Evolutionary conservation across 768 basidiomycete species (phyloP).

Genomic region (Peribolospora baueri): DNA sequence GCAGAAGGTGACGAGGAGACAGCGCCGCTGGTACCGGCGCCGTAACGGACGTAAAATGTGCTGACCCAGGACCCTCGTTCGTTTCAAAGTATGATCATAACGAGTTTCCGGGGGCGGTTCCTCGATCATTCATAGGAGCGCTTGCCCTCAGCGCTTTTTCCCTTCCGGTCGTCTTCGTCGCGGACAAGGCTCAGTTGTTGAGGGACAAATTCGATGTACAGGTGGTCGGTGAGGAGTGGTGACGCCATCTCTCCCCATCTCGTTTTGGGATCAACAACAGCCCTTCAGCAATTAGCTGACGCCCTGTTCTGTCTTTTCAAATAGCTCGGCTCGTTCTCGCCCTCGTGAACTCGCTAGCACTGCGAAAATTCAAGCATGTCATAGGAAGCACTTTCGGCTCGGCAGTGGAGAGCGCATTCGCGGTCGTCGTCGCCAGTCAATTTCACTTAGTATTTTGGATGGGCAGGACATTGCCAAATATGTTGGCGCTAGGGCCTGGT

Average conservation of each 20-base stretch:
- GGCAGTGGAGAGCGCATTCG: conserved; percentile 33
- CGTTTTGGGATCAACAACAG: too few species aligned
- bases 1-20: conserved; percentile 23
- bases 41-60: background rate
- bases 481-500: conserved; percentile 69
- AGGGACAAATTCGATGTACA: conserved; percentile 43
- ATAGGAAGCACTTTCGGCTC: conserved; percentile 28
- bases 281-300: too few species aligned
- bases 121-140: conserved; percentile 63
- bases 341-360: conserved; percentile 9
- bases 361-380: too few species aligned
- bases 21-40: background rate
- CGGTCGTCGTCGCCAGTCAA: conserved; percentile 48
- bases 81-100: conserved; percentile 64
- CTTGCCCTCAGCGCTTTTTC: conserved; percentile 38
- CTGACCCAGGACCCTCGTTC: background rate
- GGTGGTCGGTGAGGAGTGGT: conserved; percentile 31
- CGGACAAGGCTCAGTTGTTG: conserved; percentile 24
- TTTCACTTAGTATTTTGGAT: conserved; percentile 89
- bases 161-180: conserved; percentile 28
- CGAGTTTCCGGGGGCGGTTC: conserved; percentile 65
- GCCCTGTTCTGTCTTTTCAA: background rate
- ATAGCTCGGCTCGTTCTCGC: conserved; percentile 31
- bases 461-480: conserved; percentile 79
- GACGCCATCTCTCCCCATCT: background rate